Percentiles rank a stretch among this genome's conserved stretches.
Conservation (phyloP, 1,284 basidiomycete genomes). For the Ceratobasidium papillatum region DNA sequence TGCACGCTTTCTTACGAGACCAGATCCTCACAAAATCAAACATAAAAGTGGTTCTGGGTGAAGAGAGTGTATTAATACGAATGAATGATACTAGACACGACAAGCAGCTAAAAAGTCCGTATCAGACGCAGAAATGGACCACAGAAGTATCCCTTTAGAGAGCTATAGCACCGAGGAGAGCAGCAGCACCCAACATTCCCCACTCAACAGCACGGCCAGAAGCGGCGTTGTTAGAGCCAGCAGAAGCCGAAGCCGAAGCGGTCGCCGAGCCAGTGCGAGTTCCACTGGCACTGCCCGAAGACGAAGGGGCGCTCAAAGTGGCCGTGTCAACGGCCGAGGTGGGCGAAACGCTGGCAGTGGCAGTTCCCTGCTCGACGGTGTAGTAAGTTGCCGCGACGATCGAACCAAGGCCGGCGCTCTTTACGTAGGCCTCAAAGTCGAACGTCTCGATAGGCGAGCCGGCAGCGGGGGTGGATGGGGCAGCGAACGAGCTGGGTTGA, state of each 20-base stretch:
- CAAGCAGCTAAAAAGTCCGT: conserved; percentile 17
- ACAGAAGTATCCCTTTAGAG: conserved; percentile 3
- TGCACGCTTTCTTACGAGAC: too few species aligned
- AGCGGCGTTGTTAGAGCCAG: conserved; percentile 47
- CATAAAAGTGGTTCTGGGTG: too few species aligned
- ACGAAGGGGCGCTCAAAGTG: conserved; percentile 56
- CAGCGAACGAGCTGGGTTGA: conserved; percentile 43
- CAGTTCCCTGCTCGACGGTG: conserved; percentile 73
- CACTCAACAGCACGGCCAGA: conserved; percentile 44
- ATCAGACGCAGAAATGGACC: not conserved
- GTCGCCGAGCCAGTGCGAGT: conserved; percentile 43
- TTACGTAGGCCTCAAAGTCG: conserved; percentile 62
- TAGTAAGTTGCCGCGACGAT: conserved; percentile 77
- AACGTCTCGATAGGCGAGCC: conserved; percentile 52
- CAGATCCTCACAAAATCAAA: too few species aligned
- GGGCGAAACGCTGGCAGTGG: conserved; percentile 61
- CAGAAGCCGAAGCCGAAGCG: conserved; percentile 51
- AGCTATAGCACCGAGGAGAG: conserved; percentile 32
- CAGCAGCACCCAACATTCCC: conserved; percentile 40
- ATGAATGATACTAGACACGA: conserved; percentile 19
- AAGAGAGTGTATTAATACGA: conserved; percentile 32
- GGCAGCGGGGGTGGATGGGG: conserved; percentile 40
- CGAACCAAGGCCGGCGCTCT: conserved; percentile 62
- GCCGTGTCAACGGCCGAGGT: conserved; percentile 71
- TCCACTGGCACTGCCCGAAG: conserved; percentile 43